Evolutionary conservation across 2,329 filamentous ascomycete species (phyloP), one percentile per base, ranked within the genome.

Genomic region (Arachnomyces sp.): DNA sequence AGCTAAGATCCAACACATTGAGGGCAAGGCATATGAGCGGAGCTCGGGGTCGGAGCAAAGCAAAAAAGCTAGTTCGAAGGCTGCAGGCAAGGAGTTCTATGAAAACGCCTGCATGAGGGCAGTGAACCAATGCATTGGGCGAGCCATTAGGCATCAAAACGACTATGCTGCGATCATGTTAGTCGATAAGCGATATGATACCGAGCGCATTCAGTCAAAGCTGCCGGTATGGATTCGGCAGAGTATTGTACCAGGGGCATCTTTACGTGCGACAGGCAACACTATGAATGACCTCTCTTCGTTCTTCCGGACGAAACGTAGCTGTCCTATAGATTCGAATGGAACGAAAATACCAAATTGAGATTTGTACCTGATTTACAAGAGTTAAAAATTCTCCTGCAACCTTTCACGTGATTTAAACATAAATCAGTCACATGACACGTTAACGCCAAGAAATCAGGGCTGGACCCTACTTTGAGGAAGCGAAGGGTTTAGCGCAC

Each of bases 101-200:
- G 88, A 95, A 60, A 96, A 96, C 57, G 79, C 86, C 0, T 95
- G 89, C 60, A 95, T 98, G 89, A 75, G 92, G 30, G 87, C 89
- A 3, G 92, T 98, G 3, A 98, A 98, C 60, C 92, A 98, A 68
- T 92, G 86, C 56, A 89, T 98, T 51, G 92, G 92, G 1, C 73
- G 92, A 43, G 92, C 88, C 1, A 95, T 98, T 52, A 73, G 92
- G 34, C 92, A 98, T 59, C 76, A 75, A 40, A 78, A 77, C 16
- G 92, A 98, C 63, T 96, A 94, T 63, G 92, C 92, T 3, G 81
- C 84, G 12, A 95, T 98, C 47, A 66, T 95, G 42, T 74, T 98
- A 56, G 69, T 92, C 28, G 92, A 98, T 62, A 72, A 75, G 47
- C 72, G 92, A 38, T 98, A 92, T 62, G 76, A 73, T n/a, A 78